phyloP scores from a whole-genome alignment of 768 basidiomycete species.

The Leccinum aurantiacum region DNA sequence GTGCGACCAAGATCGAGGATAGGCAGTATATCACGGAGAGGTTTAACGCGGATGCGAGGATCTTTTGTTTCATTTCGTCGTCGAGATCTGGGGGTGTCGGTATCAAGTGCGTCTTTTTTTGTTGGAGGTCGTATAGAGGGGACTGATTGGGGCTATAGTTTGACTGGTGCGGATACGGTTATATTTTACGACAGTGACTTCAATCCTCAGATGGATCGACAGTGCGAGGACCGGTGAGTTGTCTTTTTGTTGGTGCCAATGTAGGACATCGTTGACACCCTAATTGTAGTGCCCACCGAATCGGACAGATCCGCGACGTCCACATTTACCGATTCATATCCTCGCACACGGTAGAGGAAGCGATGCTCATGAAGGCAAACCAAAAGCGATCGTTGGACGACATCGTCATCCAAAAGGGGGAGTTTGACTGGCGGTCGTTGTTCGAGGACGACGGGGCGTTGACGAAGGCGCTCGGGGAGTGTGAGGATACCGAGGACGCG shows the following conservation, averaged over 20 bases:
- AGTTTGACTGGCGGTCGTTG: slow-evolving; percentile 91
- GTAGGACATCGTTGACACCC: neutral
- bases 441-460: slow-evolving; percentile 64
- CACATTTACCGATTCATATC: slow-evolving; percentile 96
- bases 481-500: slow-evolving; percentile 87
- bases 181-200: slow-evolving; percentile 98
- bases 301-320: slow-evolving; percentile 94
- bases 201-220: slow-evolving; percentile 96
- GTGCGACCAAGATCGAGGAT: slow-evolving; percentile 94
- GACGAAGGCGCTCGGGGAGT: slow-evolving; percentile 75
- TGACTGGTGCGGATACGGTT: slow-evolving; percentile 91
- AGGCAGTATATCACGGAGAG: slow-evolving; percentile 88
- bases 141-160: slow-evolving; percentile 39
- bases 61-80: slow-evolving; percentile 89
- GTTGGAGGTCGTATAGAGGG: slow-evolving; percentile 13
- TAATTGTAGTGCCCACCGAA: slow-evolving; percentile 81
- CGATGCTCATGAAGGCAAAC: slow-evolving; percentile 95
- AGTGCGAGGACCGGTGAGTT: slow-evolving; percentile 89
- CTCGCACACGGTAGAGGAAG: slow-evolving; percentile 89
- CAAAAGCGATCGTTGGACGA: slow-evolving; percentile 92
- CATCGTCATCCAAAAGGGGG: slow-evolving; percentile 90
- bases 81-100: slow-evolving; percentile 84
- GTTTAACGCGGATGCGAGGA: slow-evolving; percentile 74
- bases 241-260: neutral
- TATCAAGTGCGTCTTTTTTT: slow-evolving; percentile 69